These are phyloP conservation scores for Xylaria acuta DNA, from an alignment of 495 filamentous ascomycete genomes.

Conservation along the genomic window DNA sequence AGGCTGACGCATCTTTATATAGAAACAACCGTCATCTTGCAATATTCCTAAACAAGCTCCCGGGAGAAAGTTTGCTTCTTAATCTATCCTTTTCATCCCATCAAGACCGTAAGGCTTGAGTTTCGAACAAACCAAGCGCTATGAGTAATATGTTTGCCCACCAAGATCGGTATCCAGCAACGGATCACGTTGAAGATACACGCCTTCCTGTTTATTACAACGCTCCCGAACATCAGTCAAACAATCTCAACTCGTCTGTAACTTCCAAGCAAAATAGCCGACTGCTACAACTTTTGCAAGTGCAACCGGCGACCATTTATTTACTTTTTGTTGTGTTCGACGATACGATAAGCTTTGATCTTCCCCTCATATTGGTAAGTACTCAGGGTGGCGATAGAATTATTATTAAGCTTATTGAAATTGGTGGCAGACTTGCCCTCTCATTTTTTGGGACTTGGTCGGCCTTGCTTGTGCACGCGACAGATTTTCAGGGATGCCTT, in stretches of 20 bases:
- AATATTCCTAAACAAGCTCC: too few species aligned
- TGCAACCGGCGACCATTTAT: neutral
- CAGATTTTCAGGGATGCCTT: neutral
- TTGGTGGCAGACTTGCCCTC: neutral
- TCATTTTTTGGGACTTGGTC: slow-evolving; percentile 7
- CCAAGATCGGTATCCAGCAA: neutral
- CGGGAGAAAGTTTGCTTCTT: too few species aligned
- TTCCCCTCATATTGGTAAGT: neutral
- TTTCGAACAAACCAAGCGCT: neutral
- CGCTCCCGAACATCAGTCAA: neutral
- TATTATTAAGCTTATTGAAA: neutral
- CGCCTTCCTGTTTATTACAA: neutral
- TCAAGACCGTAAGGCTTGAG: too few species aligned
- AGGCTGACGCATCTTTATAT: too few species aligned
- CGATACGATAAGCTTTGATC: neutral
- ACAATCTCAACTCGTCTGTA: neutral
- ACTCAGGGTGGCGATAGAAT: neutral
- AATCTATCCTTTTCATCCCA: too few species aligned
- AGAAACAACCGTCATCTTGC: too few species aligned
- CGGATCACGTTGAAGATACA: neutral
- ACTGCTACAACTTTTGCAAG: neutral
- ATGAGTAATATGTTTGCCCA: neutral
- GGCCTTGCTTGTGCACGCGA: neutral
- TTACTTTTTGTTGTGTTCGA: neutral
- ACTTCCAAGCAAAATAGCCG: neutral